Evolutionary conservation across 2,329 filamentous ascomycete species (phyloP).

Genomic region (Alternaria metachromatica): DNA sequence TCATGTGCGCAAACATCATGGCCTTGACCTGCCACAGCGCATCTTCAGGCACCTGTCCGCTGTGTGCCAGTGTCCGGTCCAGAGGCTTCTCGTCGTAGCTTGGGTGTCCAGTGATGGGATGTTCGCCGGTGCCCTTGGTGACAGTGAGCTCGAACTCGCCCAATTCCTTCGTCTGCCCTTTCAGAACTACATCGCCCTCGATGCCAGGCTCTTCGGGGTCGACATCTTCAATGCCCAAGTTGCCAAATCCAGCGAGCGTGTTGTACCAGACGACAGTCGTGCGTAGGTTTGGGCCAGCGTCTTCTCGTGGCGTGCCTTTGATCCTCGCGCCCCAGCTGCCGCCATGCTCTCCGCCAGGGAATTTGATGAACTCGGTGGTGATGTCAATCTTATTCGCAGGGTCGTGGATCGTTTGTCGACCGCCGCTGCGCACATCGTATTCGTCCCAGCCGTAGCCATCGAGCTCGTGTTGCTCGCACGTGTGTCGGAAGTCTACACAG

Average conservation of each 20-base stretch:
- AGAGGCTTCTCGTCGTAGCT: slow-evolving; percentile 73
- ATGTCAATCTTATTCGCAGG: slow-evolving; percentile 86
- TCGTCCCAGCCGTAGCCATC: slow-evolving; percentile 97
- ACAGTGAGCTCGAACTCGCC: slow-evolving; percentile 82
- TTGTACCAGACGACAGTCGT: slow-evolving; percentile 84
- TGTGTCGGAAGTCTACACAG: slow-evolving; percentile 79
- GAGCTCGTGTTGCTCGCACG: slow-evolving; percentile 96
- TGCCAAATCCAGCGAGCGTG: slow-evolving; percentile 76
- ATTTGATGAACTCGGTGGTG: slow-evolving; percentile 91
- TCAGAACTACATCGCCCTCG: slow-evolving; percentile 69
- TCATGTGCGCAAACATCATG: slow-evolving; percentile 68
- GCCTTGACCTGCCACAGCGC: slow-evolving; percentile 84
- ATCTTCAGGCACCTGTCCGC: slow-evolving; percentile 69
- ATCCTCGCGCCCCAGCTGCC: slow-evolving; percentile 93
- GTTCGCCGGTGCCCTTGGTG: slow-evolving; percentile 72
- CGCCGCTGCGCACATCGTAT: slow-evolving; percentile 88
- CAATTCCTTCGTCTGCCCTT: slow-evolving; percentile 72
- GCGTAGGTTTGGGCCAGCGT: slow-evolving; percentile 69
- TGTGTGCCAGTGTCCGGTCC: slow-evolving; percentile 77
- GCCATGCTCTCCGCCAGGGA: slow-evolving; percentile 82
- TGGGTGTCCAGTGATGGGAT: slow-evolving; percentile 64
- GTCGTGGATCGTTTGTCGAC: slow-evolving; percentile 89
- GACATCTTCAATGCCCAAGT: slow-evolving; percentile 67
- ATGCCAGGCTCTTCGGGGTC: slow-evolving; percentile 55
- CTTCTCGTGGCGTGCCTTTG: slow-evolving; percentile 77